Base-by-base conservation (phyloP, 1,284 basidiomycete species). In the Schizophyllum commune region DNA sequence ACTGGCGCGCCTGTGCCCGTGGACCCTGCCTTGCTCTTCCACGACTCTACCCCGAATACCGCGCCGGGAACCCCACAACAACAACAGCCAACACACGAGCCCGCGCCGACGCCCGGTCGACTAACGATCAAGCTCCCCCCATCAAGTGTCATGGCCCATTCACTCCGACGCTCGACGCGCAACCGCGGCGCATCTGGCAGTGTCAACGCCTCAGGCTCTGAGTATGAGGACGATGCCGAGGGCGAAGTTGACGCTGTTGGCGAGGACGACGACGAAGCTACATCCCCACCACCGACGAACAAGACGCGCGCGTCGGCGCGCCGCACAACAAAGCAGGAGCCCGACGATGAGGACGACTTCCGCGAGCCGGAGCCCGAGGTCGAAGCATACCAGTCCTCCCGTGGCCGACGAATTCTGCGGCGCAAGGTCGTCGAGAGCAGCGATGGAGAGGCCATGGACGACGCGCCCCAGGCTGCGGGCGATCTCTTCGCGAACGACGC, bases 211-310 rank as follows among this genome's bases (percentile, higher is more conserved):
- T 88, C 86, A 22, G 83, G 85, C 56, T 89, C 87, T 32, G 85
- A 88, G 66, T 89, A 89, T 69, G 78, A 83, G 65, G 81, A 75
- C 63, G 85, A 83, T 68, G 82, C 84, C 63, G 79, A 79, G 65
- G 82, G 80, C 13, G 68, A 74, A 33, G 72, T 76, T 62, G 76
- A 80, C 65, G 70, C 69, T 62, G 69, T 70, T 20, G 65, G 57
- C 58, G 62, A 54, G 58, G 66, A 68, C 1, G 69, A 65, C 60
- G 67, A 69, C 32, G 62, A 70, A 17, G 39, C 39, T 17, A 9
- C 9, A 11, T 47, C 39, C 39, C 39, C 39, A 17, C 39, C 39
- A 47, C 39, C 39, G 13, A 47, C 39, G 27, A 27, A 27, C 39
- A 47, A 47, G 39, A 47, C 39, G 39, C 39, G 39, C 8, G 39